Base-by-base conservation (phyloP, 1,284 basidiomycete species). In the Puccinia hordei region DNA sequence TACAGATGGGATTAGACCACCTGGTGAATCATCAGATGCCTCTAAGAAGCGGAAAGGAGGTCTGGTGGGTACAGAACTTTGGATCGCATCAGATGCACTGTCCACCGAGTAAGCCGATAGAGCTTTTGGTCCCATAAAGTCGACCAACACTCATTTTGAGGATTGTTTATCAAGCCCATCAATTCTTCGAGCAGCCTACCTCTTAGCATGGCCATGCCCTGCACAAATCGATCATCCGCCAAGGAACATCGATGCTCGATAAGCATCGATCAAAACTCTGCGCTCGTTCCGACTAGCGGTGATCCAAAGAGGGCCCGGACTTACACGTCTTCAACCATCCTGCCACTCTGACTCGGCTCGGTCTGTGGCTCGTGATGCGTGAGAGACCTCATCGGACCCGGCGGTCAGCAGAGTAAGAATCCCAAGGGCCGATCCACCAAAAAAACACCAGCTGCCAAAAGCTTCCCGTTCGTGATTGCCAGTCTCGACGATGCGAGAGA, bases 351-450 rank as follows among this genome's bases (percentile, higher is more conserved):
- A 90, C 92, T 2, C 90, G 94, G 4, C 88, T 99, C 0, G 95
- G 94, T 0, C 87, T 93, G 13, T 99, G 97, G 97, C 89, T 99
- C 9, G 92, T 97, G 95, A 99, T 82, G 93, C 0, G 88, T 98
- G 35, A 88, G 97, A 65, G 95, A 98, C 85, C 89, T 91, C 71
- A 87, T 97, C 78, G 89, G 90, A 0, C 89, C 85, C 68, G 65
- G 81, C 13, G 24, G 22, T 12, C 38, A 41, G 38, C 82, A 83
- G 30, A 83, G 88, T 61, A 90, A 88, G 33, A 85, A 87, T 44
- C 46, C 86, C 84, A 59, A 85, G 82, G 73, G 84, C 53, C n/a
- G 57, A 41, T 24, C 71, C 24, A 27, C 84, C 83, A 81, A 80
- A 86, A 57, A 57, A 8, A 24, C 10, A 12, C 38, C 38, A 41